phyloP scores from a whole-genome alignment of 106 monocot species.

The Acorus gramineus region DNA sequence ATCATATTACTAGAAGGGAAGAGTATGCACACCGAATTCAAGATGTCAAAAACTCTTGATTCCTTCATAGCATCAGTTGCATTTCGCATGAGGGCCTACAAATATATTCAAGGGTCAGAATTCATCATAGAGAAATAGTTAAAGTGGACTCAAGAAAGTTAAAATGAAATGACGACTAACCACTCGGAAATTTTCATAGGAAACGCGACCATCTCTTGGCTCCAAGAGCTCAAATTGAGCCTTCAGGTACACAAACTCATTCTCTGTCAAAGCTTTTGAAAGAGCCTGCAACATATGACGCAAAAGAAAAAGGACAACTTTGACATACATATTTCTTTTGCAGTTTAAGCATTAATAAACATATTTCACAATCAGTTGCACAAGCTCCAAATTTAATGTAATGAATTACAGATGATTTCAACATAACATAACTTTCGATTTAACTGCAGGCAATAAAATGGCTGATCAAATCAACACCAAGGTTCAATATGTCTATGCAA shows the following conservation, averaged over 20 bases:
- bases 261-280: slow-evolving; percentile 77
- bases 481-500: no score
- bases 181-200: slow-evolving; percentile 76
- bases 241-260: slow-evolving; percentile 70
- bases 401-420: no score
- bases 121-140: background rate
- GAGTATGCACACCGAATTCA: slow-evolving; percentile 43
- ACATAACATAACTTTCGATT: no score
- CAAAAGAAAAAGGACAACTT: no score
- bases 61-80: slow-evolving; percentile 90
- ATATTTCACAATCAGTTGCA: no score
- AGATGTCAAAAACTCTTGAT: slow-evolving; percentile 68
- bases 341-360: no score
- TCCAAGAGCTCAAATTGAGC: slow-evolving; percentile 67
- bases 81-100: slow-evolving; percentile 73
- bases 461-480: no score
- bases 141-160: no score
- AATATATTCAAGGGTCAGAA: background rate
- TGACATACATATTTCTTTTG: no score
- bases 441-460: no score
- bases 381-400: no score
- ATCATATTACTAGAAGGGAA: no score
- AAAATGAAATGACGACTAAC: slow-evolving; percentile 23
- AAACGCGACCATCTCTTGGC: slow-evolving; percentile 70
- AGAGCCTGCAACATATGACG: slow-evolving; percentile 50